Evolutionary conservation across 2,329 filamentous ascomycete genomes (phyloP).

Genomic region (Massarina eburnea): DNA sequence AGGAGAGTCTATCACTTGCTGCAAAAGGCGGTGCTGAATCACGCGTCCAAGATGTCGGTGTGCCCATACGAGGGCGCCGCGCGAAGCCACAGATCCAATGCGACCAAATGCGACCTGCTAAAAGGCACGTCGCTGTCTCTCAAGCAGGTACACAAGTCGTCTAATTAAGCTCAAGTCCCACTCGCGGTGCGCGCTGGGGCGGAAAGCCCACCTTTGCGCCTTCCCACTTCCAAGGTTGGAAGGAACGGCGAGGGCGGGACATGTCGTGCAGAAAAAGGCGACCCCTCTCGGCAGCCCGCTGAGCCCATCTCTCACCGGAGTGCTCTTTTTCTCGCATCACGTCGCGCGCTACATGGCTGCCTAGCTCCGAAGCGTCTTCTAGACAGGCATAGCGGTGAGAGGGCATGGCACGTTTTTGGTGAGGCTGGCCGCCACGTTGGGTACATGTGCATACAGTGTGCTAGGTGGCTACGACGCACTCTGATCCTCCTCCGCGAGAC

Average conservation of each 20-base stretch:
- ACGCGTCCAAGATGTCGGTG: neutral
- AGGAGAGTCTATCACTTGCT: neutral
- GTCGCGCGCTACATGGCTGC: neutral
- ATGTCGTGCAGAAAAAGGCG: slow-evolving; percentile 24
- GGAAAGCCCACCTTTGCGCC: slow-evolving; percentile 2
- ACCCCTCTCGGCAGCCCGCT: neutral
- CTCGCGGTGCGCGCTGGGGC: slow-evolving; percentile 11
- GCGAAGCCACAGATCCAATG: neutral
- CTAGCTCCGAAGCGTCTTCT: no score
- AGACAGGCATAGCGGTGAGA: no score
- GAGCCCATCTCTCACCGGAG: neutral
- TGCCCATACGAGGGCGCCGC: no score
- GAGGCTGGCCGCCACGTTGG: neutral
- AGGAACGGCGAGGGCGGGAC: slow-evolving; percentile 25
- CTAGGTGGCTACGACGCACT: no score
- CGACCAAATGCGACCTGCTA: neutral
- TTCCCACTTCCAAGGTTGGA: slow-evolving; percentile 16
- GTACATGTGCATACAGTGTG: neutral
- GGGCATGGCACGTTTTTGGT: no score
- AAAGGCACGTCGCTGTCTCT: neutral
- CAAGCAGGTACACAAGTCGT: slow-evolving; percentile 22
- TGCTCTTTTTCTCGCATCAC: neutral
- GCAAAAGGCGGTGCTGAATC: neutral
- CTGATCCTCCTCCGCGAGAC: no score
- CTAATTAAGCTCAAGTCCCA: slow-evolving; percentile 17